Conservation (phyloP, 208 protist genomes). For the Leptomonas seymouri region DNA sequence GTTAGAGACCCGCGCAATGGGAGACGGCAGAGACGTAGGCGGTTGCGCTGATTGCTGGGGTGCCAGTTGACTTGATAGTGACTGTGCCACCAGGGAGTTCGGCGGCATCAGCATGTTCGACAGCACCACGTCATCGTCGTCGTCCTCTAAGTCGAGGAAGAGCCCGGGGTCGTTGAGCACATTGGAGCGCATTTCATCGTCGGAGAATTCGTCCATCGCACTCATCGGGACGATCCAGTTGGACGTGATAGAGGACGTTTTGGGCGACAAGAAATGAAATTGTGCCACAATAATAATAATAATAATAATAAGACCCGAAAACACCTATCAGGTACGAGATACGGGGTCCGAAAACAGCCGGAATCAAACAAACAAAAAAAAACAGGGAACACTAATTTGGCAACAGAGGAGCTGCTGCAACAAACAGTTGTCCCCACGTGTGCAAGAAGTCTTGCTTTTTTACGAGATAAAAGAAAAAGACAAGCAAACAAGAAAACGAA, state of each 20-base stretch:
- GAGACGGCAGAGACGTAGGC: not conserved
- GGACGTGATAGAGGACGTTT: not conserved
- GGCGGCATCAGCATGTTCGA: slow-evolving; percentile 9
- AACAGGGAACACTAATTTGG: not conserved
- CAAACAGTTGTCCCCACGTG: too few species aligned
- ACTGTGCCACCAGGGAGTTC: not conserved
- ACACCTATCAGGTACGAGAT: too few species aligned
- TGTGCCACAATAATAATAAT: not conserved
- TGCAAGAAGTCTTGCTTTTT: too few species aligned
- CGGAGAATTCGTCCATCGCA: slow-evolving; percentile 16
- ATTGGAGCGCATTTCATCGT: slow-evolving; percentile 26
- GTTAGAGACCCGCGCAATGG: not conserved
- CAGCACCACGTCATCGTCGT: slow-evolving; percentile 27
- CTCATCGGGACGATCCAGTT: slow-evolving; percentile 13
- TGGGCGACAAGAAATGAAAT: not conserved
- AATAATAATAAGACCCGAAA: not conserved
- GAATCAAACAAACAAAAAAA: not conserved
- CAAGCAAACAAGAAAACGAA: slow-evolving; percentile 8
- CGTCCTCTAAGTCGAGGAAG: slow-evolving; percentile 31
- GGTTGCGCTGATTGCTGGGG: not conserved
- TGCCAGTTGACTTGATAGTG: not conserved
- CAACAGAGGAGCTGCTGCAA: too few species aligned
- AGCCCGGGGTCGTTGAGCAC: slow-evolving; percentile 23
- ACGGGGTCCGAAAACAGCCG: not conserved
- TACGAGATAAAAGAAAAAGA: too few species aligned